Conservation (phyloP, 805 yeast genomes). For the Scheffersomyces lignosus region DNA sequence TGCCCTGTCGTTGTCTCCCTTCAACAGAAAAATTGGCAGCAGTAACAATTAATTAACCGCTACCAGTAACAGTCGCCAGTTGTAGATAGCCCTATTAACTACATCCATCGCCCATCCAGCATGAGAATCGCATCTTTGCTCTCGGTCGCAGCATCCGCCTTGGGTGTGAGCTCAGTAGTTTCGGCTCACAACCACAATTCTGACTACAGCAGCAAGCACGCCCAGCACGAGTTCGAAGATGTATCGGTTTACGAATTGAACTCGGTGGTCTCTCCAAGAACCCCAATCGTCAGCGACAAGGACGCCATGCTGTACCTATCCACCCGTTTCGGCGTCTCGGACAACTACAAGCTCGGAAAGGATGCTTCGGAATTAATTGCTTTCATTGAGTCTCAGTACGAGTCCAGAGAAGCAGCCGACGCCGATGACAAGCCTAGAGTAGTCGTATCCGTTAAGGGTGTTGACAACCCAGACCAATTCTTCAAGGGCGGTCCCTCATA, state of each 20-base stretch:
- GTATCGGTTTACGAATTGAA: conserved; percentile 11
- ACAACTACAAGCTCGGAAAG: conserved; percentile 33
- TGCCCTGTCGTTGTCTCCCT: no score
- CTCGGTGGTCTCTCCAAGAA: background rate
- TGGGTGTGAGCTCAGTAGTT: no score
- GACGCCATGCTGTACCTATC: conserved; percentile 46
- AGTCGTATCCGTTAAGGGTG: conserved; percentile 44
- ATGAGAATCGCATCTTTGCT: no score
- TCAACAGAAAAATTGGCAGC: no score
- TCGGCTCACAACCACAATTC: no score
- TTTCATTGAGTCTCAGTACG: conserved; percentile 21
- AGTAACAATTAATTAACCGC: no score
- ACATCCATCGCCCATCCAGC: no score
- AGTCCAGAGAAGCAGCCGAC: conserved; percentile 1
- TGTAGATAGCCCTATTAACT: no score
- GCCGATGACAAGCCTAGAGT: conserved; percentile 24
- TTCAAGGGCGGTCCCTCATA: conserved; percentile 22
- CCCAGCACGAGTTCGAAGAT: no score
- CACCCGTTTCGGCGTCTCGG: conserved; percentile 44
- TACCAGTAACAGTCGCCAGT: no score
- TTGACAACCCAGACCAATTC: conserved; percentile 32
- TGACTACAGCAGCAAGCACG: no score
- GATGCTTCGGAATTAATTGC: conserved; percentile 22
- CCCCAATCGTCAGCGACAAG: conserved; percentile 5
- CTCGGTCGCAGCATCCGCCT: no score